Conservation (phyloP, 768 basidiomycete genomes). For the Daedaleopsis sinensis region DNA sequence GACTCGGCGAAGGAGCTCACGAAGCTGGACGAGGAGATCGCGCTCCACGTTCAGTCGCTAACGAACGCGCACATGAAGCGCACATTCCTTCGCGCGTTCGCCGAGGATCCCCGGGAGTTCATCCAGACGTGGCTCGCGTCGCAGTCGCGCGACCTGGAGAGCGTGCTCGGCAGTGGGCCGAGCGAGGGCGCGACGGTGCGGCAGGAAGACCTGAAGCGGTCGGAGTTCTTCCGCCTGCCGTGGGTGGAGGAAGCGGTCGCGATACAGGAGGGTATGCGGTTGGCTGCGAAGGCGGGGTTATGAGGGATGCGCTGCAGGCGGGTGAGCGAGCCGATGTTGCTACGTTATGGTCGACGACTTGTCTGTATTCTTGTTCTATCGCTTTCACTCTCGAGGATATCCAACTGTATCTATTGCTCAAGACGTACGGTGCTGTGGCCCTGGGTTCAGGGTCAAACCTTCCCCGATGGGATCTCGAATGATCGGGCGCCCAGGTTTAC, state of each 20-base stretch:
- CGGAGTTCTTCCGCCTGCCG: constrained; percentile 88
- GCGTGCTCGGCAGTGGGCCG: constrained; percentile 84
- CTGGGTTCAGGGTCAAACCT: no score
- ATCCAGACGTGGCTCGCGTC: constrained; percentile 91
- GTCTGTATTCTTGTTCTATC: no score
- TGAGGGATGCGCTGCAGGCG: constrained; percentile 1
- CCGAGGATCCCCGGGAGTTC: constrained; percentile 75
- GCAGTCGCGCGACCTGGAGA: constrained; percentile 90
- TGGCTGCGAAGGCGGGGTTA: constrained; percentile 44
- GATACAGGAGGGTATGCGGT: constrained; percentile 78
- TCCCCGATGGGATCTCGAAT: no score
- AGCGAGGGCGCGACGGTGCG: constrained; percentile 77
- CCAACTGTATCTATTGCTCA: no score
- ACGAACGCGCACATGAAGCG: constrained; percentile 87
- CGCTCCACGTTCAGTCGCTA: constrained; percentile 80
- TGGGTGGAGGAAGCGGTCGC: constrained; percentile 92
- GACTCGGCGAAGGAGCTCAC: constrained; percentile 68
- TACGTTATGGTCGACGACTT: no score
- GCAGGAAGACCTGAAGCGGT: constrained; percentile 87
- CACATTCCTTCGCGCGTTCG: constrained; percentile 83
- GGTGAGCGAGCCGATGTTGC: no score
- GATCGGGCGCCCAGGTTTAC: no score
- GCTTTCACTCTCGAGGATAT: no score
- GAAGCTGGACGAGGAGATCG: constrained; percentile 91
- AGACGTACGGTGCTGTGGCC: no score